phyloP scores from a whole-genome alignment of 805 yeast genomes.

The Clavispora vitiphila region DNA sequence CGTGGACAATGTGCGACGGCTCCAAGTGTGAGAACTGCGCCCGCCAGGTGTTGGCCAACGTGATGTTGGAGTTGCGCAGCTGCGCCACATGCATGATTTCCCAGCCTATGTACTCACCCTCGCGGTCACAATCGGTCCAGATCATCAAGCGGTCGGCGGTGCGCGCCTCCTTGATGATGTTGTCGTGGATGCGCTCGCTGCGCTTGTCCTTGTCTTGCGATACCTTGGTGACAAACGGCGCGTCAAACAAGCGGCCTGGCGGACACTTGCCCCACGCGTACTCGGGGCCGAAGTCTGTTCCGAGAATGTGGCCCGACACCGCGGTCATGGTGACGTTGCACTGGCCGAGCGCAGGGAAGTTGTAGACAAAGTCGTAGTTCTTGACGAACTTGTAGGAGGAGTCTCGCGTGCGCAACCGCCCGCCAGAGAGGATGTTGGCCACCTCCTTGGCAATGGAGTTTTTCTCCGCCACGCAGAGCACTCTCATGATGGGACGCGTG shows the following conservation, averaged over 20 bases:
- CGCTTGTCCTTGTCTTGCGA: constrained; percentile 33
- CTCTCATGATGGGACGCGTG: constrained; percentile 56
- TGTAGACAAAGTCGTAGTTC: constrained; percentile 72
- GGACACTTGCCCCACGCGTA: constrained; percentile 63
- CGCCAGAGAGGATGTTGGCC: constrained; percentile 71
- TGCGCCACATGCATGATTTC: constrained; percentile 63
- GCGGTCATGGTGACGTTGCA: constrained; percentile 89
- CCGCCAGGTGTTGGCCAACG: constrained; percentile 50
- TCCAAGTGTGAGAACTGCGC: constrained; percentile 89
- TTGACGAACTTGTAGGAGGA: constrained; percentile 59
- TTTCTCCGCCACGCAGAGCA: constrained; percentile 95
- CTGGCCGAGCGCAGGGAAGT: constrained; percentile 55
- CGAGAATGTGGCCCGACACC: constrained; percentile 80
- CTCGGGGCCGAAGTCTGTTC: constrained; percentile 57
- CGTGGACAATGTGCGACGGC: constrained; percentile 61
- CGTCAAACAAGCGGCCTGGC: constrained; percentile 65
- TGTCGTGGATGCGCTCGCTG: constrained; percentile 44
- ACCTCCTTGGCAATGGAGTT: constrained; percentile 91
- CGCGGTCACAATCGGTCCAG: constrained; percentile 84
- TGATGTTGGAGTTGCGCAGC: constrained; percentile 43
- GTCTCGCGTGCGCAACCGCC: constrained; percentile 43
- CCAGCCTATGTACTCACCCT: constrained; percentile 25
- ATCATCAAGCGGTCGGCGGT: constrained; percentile 66
- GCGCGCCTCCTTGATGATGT: constrained; percentile 64
- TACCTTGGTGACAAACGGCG: constrained; percentile 48